Conservation (phyloP, 2,329 filamentous ascomycete genomes). For the Coniella vitis region DNA sequence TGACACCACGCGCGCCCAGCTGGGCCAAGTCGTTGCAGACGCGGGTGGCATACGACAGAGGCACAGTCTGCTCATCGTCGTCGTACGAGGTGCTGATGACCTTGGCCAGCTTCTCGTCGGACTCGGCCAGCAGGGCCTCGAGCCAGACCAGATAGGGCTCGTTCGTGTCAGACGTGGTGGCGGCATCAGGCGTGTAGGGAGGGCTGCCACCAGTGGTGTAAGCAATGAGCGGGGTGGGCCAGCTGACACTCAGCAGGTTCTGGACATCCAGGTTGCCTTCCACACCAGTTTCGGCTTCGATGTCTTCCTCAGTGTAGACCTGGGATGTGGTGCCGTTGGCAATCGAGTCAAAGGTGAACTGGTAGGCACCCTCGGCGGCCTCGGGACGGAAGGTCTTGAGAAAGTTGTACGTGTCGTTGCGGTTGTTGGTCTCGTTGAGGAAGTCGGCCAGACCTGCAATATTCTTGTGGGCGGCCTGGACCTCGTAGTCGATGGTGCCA, state of each 20-base stretch:
- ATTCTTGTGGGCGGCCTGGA: constrained; percentile 34
- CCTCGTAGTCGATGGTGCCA: constrained; percentile 43
- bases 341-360: constrained; percentile 28
- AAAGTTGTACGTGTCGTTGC: constrained; percentile 32
- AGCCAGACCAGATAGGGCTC: constrained; percentile 36
- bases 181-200: constrained; percentile 19
- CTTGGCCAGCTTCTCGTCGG: constrained; percentile 46
- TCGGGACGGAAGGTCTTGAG: constrained; percentile 31
- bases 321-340: constrained; percentile 25
- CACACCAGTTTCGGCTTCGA: constrained; percentile 25
- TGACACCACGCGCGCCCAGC: constrained; percentile 59
- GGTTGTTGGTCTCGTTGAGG: constrained; percentile 39
- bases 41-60: constrained; percentile 46
- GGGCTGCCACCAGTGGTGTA: constrained; percentile 28
- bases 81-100: constrained; percentile 61
- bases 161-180: constrained; percentile 24
- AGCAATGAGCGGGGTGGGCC: constrained; percentile 25
- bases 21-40: constrained; percentile 54
- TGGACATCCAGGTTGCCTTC: constrained; percentile 62
- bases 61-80: constrained; percentile 58
- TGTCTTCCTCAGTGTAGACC: constrained; percentile 21
- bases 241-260: constrained; percentile 26
- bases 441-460: constrained; percentile 40
- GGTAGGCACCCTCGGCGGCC: constrained; percentile 25
- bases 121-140: constrained; percentile 46